Evolutionary conservation across 495 filamentous ascomycete genomes (phyloP).

Genomic region (Penicillium pulvis): DNA sequence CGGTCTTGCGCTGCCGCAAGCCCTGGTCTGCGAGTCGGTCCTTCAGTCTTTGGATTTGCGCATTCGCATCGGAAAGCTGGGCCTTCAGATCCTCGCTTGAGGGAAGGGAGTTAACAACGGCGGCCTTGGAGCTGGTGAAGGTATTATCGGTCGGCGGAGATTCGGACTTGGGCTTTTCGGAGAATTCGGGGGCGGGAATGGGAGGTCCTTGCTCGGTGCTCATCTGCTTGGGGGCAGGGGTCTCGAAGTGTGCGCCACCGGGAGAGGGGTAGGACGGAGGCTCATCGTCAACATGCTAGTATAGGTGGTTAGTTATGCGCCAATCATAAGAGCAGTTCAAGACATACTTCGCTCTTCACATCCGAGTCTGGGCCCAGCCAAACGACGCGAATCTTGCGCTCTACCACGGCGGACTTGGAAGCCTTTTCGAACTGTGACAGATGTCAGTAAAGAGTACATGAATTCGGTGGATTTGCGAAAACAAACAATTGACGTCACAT

Average conservation of each 20-base stretch:
- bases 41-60: slow-evolving; percentile 69
- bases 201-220: slow-evolving; percentile 35
- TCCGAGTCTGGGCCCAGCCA: slow-evolving; percentile 64
- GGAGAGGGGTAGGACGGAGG: slow-evolving; percentile 61
- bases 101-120: slow-evolving; percentile 45
- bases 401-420: slow-evolving; percentile 75
- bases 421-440: slow-evolving; percentile 62
- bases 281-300: slow-evolving; percentile 38
- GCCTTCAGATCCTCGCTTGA: slow-evolving; percentile 66
- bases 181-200: slow-evolving; percentile 44
- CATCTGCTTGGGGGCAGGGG: slow-evolving; percentile 46
- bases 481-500: slow-evolving; percentile 77
- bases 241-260: slow-evolving; percentile 52
- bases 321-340: not conserved
- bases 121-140: slow-evolving; percentile 38
- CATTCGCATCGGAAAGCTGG: slow-evolving; percentile 75
- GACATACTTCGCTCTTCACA: slow-evolving; percentile 42
- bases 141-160: slow-evolving; percentile 31
- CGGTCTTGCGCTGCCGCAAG: slow-evolving; percentile 67
- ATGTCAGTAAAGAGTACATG: slow-evolving; percentile 17
- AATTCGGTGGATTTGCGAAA: not conserved
- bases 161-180: slow-evolving; percentile 44
- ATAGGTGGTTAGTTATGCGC: slow-evolving; percentile 10
- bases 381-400: slow-evolving; percentile 94
- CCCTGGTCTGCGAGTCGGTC: slow-evolving; percentile 68